Percentiles rank a stretch among this genome's conserved stretches.
These are phyloP conservation scores for Beta corolliflora DNA, from an alignment of 179 eudicot species.

Conservation along the genomic window DNA sequence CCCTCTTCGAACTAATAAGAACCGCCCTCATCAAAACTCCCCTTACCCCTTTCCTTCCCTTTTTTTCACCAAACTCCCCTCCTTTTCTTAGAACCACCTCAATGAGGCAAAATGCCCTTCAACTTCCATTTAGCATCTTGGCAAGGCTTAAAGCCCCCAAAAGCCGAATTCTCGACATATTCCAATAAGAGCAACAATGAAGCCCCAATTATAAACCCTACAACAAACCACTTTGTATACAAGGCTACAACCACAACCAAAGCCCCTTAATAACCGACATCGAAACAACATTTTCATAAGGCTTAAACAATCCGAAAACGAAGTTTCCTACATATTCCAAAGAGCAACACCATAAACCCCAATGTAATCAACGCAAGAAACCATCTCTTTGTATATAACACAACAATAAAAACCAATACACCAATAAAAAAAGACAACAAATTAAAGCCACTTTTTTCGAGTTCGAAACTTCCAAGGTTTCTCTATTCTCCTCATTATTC, in stretches of 20 bases:
- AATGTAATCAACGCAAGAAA: slow-evolving; percentile 20
- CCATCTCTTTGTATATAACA: slow-evolving; percentile 17
- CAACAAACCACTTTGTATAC: slow-evolving; percentile 39
- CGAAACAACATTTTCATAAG: slow-evolving; percentile 32
- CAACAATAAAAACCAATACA: slow-evolving; percentile 4
- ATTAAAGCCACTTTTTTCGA: slow-evolving; percentile 24
- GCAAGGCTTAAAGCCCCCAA: slow-evolving; percentile 18
- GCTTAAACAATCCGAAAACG: slow-evolving; percentile 9
- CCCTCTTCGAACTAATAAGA: too few relatives aligned
- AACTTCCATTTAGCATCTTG: slow-evolving; percentile 9
- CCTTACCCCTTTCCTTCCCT: too few relatives aligned
- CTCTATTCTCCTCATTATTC: background rate
- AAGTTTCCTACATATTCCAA: slow-evolving; percentile 42
- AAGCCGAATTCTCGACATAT: background rate
- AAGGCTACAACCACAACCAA: slow-evolving; percentile 42
- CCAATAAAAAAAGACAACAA: slow-evolving; percentile 19
- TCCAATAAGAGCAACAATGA: slow-evolving; percentile 35
- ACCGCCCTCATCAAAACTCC: too few relatives aligned
- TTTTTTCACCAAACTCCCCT: too few relatives aligned
- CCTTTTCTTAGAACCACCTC: background rate
- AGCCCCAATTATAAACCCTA: slow-evolving; percentile 51
- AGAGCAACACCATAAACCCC: slow-evolving; percentile 17
- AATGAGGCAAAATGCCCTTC: background rate
- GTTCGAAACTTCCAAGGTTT: background rate
- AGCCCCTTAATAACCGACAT: slow-evolving; percentile 18